phyloP scores from a whole-genome alignment of 768 basidiomycete species.

The Lenzites betulinus region DNA sequence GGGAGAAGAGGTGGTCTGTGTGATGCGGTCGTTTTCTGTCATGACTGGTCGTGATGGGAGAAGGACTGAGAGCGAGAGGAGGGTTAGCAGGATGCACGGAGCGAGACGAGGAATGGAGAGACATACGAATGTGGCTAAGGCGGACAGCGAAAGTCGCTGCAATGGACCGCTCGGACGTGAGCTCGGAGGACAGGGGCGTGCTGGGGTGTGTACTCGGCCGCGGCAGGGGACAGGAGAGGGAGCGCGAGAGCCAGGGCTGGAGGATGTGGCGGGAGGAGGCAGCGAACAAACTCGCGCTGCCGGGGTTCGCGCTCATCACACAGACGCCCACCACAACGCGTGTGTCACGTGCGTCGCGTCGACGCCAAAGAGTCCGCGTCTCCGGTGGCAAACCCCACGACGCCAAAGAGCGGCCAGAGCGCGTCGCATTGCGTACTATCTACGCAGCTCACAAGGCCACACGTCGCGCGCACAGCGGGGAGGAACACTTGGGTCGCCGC shows the following conservation, averaged over 20 bases:
- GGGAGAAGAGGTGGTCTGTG: too few relatives aligned
- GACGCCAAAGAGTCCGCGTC: too few relatives aligned
- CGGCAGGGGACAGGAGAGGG: too few relatives aligned
- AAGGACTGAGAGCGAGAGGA: not conserved
- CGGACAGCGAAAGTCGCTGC: not conserved
- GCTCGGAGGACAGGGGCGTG: not conserved
- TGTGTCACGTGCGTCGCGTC: constrained; percentile 1
- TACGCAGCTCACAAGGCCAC: too few relatives aligned
- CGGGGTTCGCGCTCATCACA: not conserved
- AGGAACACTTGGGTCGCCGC: too few relatives aligned
- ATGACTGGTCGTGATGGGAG: not conserved
- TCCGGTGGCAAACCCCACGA: too few relatives aligned
- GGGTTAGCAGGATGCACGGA: not conserved
- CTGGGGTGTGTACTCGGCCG: not conserved
- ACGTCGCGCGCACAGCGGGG: too few relatives aligned
- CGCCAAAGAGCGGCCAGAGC: too few relatives aligned
- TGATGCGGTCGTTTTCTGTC: not conserved
- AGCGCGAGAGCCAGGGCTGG: not conserved
- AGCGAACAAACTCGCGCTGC: not conserved
- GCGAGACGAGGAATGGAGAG: not conserved
- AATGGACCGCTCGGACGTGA: not conserved
- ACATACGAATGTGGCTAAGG: not conserved
- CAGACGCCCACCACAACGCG: constrained; percentile 2
- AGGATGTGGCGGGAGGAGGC: not conserved
- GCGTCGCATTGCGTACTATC: too few relatives aligned